A percentile compares a stretch with the other conserved stretches of the same genome.
Conservation (phyloP, 2,329 filamentous ascomycete genomes). For the Alternaria sp. region DNA sequence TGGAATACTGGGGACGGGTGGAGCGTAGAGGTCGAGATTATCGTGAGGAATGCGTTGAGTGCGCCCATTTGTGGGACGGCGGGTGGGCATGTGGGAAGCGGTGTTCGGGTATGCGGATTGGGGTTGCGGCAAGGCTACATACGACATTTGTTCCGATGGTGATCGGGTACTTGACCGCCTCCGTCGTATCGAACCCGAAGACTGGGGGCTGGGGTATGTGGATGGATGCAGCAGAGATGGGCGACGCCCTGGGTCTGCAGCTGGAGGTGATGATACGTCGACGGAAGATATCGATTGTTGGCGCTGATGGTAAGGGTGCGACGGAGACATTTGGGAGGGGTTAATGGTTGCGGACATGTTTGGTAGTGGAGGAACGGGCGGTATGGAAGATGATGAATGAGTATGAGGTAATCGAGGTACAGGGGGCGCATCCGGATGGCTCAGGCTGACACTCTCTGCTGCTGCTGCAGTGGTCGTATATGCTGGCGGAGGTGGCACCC, state of each 20-base stretch:
- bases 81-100: constrained; percentile 8
- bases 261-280: constrained; percentile 30
- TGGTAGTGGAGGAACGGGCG: constrained; percentile 36
- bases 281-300: constrained; percentile 42
- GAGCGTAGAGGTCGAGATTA: constrained; percentile 28
- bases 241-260: constrained; percentile 20
- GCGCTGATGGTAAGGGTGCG: constrained; percentile 21
- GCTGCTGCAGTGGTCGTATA: constrained; percentile 69
- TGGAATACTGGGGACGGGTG: constrained; percentile 25
- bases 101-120: constrained; percentile 7
- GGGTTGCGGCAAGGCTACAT: constrained; percentile 4
- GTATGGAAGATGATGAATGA: constrained; percentile 17
- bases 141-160: constrained; percentile 17
- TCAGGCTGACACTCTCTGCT: constrained; percentile 46
- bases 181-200: constrained; percentile 24
- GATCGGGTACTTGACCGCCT: constrained; percentile 32
- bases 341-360: constrained; percentile 30
- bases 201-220: constrained; percentile 41
- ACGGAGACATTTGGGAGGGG: constrained; percentile 34
- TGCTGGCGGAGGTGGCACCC: constrained; percentile 84
- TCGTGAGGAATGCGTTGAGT: constrained; percentile 23
- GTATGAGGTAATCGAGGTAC: constrained; percentile 14
- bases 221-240: constrained; percentile 44
- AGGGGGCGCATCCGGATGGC: constrained; percentile 42
- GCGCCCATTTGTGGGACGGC: constrained; percentile 20